Evolutionary conservation across 2,329 filamentous ascomycete species (phyloP).

Genomic region (Talaromyces albobiverticillius): DNA sequence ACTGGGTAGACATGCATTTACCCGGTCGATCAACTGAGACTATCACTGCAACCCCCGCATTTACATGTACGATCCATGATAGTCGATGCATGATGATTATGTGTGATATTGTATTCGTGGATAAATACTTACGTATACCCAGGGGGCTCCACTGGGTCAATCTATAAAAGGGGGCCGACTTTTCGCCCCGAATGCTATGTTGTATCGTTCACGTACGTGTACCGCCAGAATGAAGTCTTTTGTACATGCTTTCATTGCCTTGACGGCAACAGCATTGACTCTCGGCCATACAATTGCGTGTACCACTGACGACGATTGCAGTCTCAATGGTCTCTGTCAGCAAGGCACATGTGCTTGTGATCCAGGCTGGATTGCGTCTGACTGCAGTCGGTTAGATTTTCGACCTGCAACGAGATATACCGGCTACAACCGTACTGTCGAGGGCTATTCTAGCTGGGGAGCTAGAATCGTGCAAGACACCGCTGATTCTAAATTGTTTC

Average conservation of each 20-base stretch:
- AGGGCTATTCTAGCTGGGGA: conserved; percentile 49
- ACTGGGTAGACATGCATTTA: background rate
- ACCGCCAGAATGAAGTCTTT: background rate
- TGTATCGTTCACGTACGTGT: background rate
- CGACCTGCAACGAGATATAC: conserved; percentile 38
- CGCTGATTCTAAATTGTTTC: conserved; percentile 36
- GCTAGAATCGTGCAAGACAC: conserved; percentile 47
- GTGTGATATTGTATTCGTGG: background rate
- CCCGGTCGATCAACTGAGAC: background rate
- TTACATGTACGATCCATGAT: background rate
- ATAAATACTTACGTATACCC: background rate
- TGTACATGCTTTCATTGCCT: background rate
- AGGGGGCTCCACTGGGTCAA: background rate
- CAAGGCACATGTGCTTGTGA: conserved; percentile 28
- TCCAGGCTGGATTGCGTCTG: conserved; percentile 43
- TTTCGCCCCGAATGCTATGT: background rate
- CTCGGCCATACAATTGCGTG: conserved; percentile 14
- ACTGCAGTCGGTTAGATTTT: conserved; percentile 48
- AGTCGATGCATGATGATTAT: background rate
- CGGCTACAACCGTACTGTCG: conserved; percentile 48
- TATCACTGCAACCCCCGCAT: background rate
- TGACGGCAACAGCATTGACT: background rate
- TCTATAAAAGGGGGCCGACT: background rate
- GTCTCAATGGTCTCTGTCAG: conserved; percentile 38
- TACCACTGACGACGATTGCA: conserved; percentile 35